These are phyloP conservation scores for Ophiorrhiza pumila DNA, from an alignment of 257 asterid species.

Conservation along the genomic window DNA sequence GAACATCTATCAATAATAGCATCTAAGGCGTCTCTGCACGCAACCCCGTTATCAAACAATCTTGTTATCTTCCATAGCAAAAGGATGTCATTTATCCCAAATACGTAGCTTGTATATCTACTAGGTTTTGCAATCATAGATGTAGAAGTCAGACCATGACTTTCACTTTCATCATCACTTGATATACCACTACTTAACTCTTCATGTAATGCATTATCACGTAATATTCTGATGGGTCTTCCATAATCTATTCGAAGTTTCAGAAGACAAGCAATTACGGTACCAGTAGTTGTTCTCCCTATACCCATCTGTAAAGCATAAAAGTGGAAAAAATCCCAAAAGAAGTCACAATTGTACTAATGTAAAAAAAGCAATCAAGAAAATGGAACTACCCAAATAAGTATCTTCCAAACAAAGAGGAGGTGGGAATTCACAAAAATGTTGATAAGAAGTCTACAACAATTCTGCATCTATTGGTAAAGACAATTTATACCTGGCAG, in stretches of 20 bases:
- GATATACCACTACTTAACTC: constrained; percentile 34
- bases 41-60: constrained; percentile 95
- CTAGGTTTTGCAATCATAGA: constrained; percentile 39
- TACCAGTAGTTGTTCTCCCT: constrained; percentile 96
- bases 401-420: background rate
- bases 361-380: constrained; percentile 5
- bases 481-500: constrained; percentile 65
- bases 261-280: constrained; percentile 93
- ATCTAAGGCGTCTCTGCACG: constrained; percentile 94
- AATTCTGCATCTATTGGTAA: constrained; percentile 13
- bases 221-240: constrained; percentile 71
- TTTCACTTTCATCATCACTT: constrained; percentile 57
- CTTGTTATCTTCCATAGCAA: constrained; percentile 89
- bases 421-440: too few relatives aligned
- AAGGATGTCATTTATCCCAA: constrained; percentile 92
- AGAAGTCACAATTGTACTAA: background rate
- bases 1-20: constrained; percentile 91
- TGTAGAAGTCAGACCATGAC: constrained; percentile 34
- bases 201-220: constrained; percentile 44
- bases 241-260: constrained; percentile 87
- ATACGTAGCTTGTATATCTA: constrained; percentile 53
- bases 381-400: background rate
- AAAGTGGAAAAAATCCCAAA: constrained; percentile 4
- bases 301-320: constrained; percentile 75
- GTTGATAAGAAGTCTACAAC: background rate